Evolutionary conservation across 306 rosid species (phyloP).

Genomic region (Gillenia trifoliata): DNA sequence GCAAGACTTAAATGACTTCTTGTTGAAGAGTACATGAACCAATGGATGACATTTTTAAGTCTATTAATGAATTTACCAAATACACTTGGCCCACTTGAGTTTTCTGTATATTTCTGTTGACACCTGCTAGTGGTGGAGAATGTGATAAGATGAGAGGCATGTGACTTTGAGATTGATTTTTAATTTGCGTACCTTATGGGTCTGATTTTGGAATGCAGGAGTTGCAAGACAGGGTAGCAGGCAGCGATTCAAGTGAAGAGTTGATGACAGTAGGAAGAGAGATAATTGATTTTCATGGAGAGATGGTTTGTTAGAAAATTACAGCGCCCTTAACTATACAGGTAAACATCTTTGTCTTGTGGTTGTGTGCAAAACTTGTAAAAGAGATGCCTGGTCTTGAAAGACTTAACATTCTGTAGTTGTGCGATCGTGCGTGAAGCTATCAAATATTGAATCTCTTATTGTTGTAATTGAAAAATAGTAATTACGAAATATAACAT

Average conservation of each 20-base stretch:
- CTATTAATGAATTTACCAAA: no score
- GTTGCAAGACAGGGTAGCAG: no score
- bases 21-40: no score
- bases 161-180: neutral
- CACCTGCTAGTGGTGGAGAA: neutral
- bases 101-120: neutral
- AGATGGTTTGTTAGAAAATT: no score
- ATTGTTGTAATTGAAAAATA: neutral
- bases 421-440: neutral
- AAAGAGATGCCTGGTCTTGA: neutral
- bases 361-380: slow-evolving; percentile 20
- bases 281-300: no score
- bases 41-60: no score
- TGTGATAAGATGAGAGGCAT: neutral
- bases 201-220: no score
- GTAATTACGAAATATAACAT: neutral
- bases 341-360: slow-evolving; percentile 36
- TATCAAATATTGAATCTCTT: neutral
- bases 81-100: no score
- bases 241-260: no score
- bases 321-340: no score
- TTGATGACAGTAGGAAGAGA: no score
- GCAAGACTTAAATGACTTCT: neutral
- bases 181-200: no score
- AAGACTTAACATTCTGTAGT: neutral